Evolutionary conservation across 108 stramenopile genomes (phyloP).

Genomic region (Fistulifera solaris): DNA sequence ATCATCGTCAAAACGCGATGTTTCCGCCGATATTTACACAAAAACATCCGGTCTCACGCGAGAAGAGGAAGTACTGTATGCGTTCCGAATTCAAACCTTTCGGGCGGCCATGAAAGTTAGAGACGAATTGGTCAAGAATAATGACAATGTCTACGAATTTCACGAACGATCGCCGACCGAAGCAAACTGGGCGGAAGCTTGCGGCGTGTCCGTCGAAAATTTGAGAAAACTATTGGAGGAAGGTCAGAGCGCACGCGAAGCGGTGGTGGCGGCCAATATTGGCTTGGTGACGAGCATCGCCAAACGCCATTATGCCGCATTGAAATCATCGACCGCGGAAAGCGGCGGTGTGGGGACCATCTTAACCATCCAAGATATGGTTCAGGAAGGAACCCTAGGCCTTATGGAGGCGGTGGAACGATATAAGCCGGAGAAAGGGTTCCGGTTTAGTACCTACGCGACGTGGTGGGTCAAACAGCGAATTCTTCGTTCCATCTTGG

Average conservation of each 20-base stretch:
- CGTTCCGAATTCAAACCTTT: conserved; percentile 8
- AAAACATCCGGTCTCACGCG: background rate
- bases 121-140: conserved; percentile 7
- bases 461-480: conserved; percentile 90
- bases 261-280: conserved; percentile 58
- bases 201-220: conserved; percentile 15
- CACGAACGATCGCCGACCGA: conserved; percentile 23
- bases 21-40: background rate
- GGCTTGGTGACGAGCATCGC: conserved; percentile 79
- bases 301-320: conserved; percentile 38
- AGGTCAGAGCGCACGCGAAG: conserved; percentile 52
- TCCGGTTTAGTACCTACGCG: conserved; percentile 87
- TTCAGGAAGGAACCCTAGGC: conserved; percentile 90
- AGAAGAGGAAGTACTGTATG: background rate
- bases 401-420: conserved; percentile 90
- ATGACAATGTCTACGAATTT: conserved; percentile 9
- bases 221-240: conserved; percentile 37
- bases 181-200: conserved; percentile 58
- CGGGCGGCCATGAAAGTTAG: conserved; percentile 15
- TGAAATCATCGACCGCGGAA: conserved; percentile 32
- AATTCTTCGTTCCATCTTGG: conserved; percentile 75
- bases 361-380: conserved; percentile 71
- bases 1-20: background rate
- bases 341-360: conserved; percentile 54
- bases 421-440: conserved; percentile 79